phyloP scores from a whole-genome alignment of 352 stramenopile species.

The Pythium chondricola region DNA sequence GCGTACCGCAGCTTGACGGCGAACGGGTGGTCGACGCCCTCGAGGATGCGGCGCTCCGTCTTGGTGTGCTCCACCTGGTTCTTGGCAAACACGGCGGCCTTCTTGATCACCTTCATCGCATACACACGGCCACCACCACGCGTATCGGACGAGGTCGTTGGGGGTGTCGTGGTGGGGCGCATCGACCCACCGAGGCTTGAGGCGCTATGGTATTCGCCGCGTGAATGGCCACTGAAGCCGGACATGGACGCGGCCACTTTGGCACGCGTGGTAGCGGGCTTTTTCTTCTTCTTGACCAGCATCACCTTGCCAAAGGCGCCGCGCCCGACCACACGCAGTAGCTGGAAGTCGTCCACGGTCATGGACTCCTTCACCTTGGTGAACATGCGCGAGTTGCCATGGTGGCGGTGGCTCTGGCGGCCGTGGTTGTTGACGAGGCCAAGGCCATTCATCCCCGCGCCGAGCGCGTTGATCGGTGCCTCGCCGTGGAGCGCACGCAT shows the following conservation, averaged over 20 bases:
- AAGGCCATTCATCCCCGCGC: not conserved
- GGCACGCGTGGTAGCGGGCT: not conserved
- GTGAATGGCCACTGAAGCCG: constrained; percentile 1
- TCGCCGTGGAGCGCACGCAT: constrained; percentile 30
- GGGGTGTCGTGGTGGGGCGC: not conserved
- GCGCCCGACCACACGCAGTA: constrained; percentile 96
- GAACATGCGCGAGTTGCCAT: constrained; percentile 8
- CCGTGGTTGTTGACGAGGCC: not conserved
- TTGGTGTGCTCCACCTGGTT: constrained; percentile 91
- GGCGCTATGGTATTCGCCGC: not conserved
- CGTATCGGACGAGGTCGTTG: not conserved
- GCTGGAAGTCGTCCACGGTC: constrained; percentile 93
- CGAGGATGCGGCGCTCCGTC: constrained; percentile 83
- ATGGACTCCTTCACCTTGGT: constrained; percentile 43
- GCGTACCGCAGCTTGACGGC: constrained; percentile 82
- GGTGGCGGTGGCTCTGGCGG: constrained; percentile 12
- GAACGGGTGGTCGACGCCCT: constrained; percentile 82
- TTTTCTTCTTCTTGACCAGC: constrained; percentile 62
- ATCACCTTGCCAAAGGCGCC: constrained; percentile 96
- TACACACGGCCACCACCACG: constrained; percentile 50
- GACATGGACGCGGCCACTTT: not conserved
- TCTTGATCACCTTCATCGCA: constrained; percentile 92
- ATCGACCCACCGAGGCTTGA: not conserved
- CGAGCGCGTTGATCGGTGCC: constrained; percentile 1
- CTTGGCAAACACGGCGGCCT: constrained; percentile 79